A percentile compares a stretch with the other conserved stretches of the same genome.
Conservation (phyloP, 2,329 filamentous ascomycete species). For the Endocalyx cinctus region DNA sequence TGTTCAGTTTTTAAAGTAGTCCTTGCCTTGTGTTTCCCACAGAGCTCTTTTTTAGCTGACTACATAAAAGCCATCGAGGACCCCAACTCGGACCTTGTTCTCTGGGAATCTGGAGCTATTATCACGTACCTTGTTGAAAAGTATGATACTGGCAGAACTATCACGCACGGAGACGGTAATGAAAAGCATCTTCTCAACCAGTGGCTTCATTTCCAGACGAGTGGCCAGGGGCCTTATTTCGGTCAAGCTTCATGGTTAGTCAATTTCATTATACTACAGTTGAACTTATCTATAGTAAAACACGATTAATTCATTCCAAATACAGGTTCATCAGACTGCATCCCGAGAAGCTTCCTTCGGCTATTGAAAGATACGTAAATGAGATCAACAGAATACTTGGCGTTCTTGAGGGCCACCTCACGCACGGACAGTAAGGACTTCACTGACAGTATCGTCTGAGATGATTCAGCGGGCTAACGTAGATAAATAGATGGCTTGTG, state of each 20-base stretch:
- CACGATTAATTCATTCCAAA: not conserved
- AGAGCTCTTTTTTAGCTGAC: not conserved
- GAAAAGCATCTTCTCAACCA: not conserved
- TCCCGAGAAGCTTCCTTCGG: conserved; percentile 38
- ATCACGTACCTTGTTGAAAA: conserved; percentile 1
- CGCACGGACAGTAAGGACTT: not conserved
- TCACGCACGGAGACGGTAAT: not conserved
- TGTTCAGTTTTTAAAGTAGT: not conserved
- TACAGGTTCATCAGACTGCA: conserved; percentile 35
- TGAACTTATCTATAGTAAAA: not conserved
- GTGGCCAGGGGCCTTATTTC: conserved; percentile 40
- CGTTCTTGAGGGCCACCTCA: conserved; percentile 36
- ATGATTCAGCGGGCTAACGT: not conserved
- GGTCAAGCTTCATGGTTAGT: conserved; percentile 20
- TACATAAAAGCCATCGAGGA: not conserved
- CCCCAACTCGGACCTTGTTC: conserved; percentile 1
- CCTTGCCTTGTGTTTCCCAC: too few species aligned
- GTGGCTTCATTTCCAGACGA: conserved; percentile 26
- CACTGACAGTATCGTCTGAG: not conserved
- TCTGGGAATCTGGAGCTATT: conserved; percentile 2
- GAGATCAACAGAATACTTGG: conserved; percentile 41
- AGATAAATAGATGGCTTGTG: conserved; percentile 9
- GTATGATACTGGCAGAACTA: not conserved
- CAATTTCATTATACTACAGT: too few species aligned
- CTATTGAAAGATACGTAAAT: conserved; percentile 40